phyloP scores from a whole-genome alignment of 1,139 yeast species.

The Pichia sp. region DNA sequence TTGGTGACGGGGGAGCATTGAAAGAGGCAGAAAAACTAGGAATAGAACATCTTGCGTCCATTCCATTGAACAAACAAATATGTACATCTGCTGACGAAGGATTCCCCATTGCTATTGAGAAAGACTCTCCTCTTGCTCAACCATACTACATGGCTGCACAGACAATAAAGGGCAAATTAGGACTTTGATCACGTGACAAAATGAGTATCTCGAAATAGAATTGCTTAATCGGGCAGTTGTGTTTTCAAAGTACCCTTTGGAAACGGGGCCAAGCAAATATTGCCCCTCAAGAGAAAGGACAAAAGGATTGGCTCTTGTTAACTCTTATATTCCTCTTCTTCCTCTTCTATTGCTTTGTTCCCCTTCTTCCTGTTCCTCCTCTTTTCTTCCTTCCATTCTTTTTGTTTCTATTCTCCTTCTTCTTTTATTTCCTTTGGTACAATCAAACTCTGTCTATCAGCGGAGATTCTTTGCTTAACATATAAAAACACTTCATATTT shows the following conservation, averaged over 20 bases:
- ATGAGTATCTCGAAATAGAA: background rate
- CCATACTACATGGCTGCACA: conserved; percentile 47
- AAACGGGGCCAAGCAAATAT: background rate
- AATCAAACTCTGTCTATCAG: background rate
- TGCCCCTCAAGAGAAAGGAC: background rate
- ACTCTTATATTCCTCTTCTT: background rate
- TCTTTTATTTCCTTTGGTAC: too few species aligned
- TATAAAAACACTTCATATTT: background rate
- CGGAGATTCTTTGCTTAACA: background rate
- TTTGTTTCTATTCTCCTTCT: background rate
- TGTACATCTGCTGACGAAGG: conserved; percentile 62
- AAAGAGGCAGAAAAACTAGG: conserved; percentile 52
- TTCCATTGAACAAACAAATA: conserved; percentile 64
- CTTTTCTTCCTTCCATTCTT: background rate
- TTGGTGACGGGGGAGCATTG: conserved; percentile 65
- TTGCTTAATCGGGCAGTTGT: background rate
- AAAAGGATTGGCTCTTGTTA: background rate
- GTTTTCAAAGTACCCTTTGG: background rate
- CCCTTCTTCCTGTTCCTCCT: background rate
- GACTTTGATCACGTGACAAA: background rate
- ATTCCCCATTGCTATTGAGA: conserved; percentile 54
- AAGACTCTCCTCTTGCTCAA: conserved; percentile 35
- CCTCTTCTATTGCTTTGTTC: too few species aligned
- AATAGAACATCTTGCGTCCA: conserved; percentile 55
- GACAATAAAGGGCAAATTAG: conserved; percentile 26